Percentiles rank a stretch among this genome's conserved stretches.
These are phyloP conservation scores for Huiozyma naganishii DNA, from an alignment of 805 yeast species.

Conservation along the genomic window DNA sequence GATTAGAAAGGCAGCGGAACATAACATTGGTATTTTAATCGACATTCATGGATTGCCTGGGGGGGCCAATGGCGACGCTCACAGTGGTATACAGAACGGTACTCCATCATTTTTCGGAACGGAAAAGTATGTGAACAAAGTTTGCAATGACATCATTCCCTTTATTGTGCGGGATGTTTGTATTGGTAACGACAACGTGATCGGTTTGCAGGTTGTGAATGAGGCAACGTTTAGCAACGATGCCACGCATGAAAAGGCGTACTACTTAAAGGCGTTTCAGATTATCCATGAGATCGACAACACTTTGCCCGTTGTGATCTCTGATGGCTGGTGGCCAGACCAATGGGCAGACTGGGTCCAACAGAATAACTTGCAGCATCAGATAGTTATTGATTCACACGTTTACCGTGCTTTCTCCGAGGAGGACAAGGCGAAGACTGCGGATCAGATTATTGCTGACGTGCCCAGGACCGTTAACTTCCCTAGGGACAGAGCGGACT, in stretches of 20 bases:
- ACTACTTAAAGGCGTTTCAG: constrained; percentile 54
- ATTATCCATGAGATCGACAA: constrained; percentile 47
- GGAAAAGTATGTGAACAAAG: constrained; percentile 31
- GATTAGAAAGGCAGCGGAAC: constrained; percentile 46
- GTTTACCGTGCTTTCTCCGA: constrained; percentile 80
- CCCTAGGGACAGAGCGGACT: constrained; percentile 43
- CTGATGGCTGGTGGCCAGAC: constrained; percentile 91
- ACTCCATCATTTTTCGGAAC: constrained; percentile 29
- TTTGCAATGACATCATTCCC: constrained; percentile 41
- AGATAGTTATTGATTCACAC: constrained; percentile 75
- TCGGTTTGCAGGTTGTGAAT: constrained; percentile 78
- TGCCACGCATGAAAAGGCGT: constrained; percentile 41
- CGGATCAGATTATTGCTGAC: constrained; percentile 51
- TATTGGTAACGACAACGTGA: constrained; percentile 48
- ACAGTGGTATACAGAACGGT: constrained; percentile 53
- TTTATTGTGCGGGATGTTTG: constrained; percentile 53
- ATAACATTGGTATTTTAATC: constrained; percentile 63
- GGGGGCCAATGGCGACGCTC: constrained; percentile 82
- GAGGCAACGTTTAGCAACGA: constrained; percentile 61
- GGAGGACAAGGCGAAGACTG: constrained; percentile 53
- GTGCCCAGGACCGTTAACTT: constrained; percentile 41
- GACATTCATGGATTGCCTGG: constrained; percentile 88
- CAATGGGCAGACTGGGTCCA: constrained; percentile 63
- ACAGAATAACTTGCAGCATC: constrained; percentile 32
- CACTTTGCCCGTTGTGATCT: constrained; percentile 60